phyloP scores from a whole-genome alignment of 768 basidiomycete genomes.

The Mycena polygramma region DNA sequence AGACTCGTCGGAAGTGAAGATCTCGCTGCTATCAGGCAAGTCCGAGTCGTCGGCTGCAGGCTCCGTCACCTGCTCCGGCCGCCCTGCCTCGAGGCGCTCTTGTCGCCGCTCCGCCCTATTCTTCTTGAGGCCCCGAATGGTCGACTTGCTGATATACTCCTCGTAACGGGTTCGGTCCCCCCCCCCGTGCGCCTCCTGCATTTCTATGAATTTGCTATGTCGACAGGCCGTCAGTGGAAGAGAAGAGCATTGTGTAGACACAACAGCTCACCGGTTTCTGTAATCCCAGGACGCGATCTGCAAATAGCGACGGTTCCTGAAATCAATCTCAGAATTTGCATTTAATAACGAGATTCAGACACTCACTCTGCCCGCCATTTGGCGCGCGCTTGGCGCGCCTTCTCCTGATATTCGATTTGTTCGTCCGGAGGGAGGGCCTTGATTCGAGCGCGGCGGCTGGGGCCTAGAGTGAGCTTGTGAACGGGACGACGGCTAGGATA shows the following conservation, averaged over 20 bases:
- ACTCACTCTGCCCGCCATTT: neutral
- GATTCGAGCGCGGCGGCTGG: neutral
- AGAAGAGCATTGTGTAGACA: too few species aligned
- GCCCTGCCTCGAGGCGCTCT: too few species aligned
- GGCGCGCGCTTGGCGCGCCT: neutral
- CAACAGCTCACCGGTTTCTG: conserved; percentile 1
- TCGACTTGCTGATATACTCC: neutral
- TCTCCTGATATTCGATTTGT: neutral
- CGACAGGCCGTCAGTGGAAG: too few species aligned
- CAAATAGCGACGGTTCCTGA: neutral
- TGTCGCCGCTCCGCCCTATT: neutral
- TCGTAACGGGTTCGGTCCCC: too few species aligned
- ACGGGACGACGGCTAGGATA: too few species aligned
- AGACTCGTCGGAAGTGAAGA: neutral
- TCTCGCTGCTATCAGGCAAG: neutral
- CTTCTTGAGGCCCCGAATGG: neutral
- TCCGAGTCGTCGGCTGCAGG: too few species aligned
- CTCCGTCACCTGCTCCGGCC: too few species aligned
- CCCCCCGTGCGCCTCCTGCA: too few species aligned
- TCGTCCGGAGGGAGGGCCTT: neutral
- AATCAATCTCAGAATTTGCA: too few species aligned
- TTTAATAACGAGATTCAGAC: too few species aligned
- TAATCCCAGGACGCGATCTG: neutral
- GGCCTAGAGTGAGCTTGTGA: too few species aligned
- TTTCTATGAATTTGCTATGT: too few species aligned